Conservation (phyloP, 2,329 filamentous ascomycete genomes). For the Xylariaceae sp. region DNA sequence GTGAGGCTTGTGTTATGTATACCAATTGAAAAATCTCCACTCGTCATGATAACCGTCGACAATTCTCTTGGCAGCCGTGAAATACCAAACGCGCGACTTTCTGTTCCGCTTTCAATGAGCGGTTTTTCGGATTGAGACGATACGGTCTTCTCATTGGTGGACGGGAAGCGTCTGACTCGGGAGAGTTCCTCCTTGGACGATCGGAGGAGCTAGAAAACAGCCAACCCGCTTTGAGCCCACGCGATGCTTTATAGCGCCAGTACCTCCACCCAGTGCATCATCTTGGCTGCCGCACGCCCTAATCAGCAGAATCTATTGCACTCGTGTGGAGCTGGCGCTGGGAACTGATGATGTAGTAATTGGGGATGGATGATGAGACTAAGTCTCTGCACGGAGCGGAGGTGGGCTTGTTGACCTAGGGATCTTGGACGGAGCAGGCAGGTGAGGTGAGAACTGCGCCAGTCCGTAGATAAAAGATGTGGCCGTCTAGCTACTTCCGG, state of each 20-base stretch:
- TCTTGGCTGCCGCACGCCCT: slow-evolving; percentile 1
- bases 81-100: background rate
- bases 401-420: background rate
- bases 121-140: slow-evolving; percentile 13
- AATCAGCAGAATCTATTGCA: slow-evolving; percentile 14
- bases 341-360: slow-evolving; percentile 5
- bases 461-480: too few species aligned
- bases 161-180: slow-evolving; percentile 10
- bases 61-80: background rate
- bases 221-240: slow-evolving; percentile 16
- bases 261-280: slow-evolving; percentile 21
- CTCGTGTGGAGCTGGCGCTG: slow-evolving; percentile 13
- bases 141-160: background rate
- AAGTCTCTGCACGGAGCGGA: slow-evolving; percentile 2
- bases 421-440: background rate
- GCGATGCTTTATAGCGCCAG: slow-evolving; percentile 13
- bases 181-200: slow-evolving; percentile 6
- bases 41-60: background rate
- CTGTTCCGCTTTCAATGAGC: slow-evolving; percentile 4
- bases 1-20: slow-evolving; percentile 9
- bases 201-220: slow-evolving; percentile 1
- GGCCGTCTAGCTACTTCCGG: slow-evolving; percentile 19
- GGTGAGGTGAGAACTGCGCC: background rate
- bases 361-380: slow-evolving; percentile 6
- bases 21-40: slow-evolving; percentile 13